Evolutionary conservation across 495 filamentous ascomycete species (phyloP).

Genomic region (Xylaria telfairii): DNA sequence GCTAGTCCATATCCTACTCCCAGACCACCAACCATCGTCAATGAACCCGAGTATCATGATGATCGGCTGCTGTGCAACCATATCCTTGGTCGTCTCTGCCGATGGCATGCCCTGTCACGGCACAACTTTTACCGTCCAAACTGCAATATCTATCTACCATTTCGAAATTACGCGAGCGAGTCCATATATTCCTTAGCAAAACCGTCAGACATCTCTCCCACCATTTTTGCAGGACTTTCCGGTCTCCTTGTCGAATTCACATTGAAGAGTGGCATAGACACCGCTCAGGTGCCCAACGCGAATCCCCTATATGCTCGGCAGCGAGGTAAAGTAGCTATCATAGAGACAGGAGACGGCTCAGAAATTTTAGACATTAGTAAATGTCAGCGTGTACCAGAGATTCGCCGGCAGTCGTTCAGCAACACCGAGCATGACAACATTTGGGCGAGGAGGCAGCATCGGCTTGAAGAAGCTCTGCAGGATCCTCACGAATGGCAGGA

Average conservation of each 20-base stretch:
- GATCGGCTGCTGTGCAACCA: conserved; percentile 38
- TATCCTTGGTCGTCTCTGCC: conserved; percentile 35
- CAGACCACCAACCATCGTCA: conserved; percentile 28
- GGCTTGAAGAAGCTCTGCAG: conserved; percentile 24
- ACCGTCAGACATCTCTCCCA: conserved; percentile 47
- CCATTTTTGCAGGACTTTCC: conserved; percentile 49
- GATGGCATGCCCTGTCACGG: conserved; percentile 50
- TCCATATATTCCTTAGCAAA: conserved; percentile 50
- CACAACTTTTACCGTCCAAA: conserved; percentile 52
- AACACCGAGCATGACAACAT: neutral
- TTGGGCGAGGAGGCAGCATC: conserved; percentile 18
- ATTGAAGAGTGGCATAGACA: conserved; percentile 22
- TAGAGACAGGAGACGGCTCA: conserved; percentile 27
- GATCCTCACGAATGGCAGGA: conserved; percentile 14
- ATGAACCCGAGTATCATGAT: conserved; percentile 26
- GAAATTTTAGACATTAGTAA: conserved; percentile 20
- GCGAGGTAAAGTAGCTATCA: conserved; percentile 14
- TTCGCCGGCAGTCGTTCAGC: conserved; percentile 18
- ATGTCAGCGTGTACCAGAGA: conserved; percentile 18
- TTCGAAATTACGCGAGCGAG: conserved; percentile 27
- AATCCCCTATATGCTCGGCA: conserved; percentile 10
- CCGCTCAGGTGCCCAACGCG: neutral
- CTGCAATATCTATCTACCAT: conserved; percentile 44
- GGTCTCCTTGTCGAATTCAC: conserved; percentile 47
- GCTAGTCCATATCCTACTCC: conserved; percentile 44